These are phyloP conservation scores for Lactifluus volemus DNA, from an alignment of 768 basidiomycete genomes.

Conservation along the genomic window DNA sequence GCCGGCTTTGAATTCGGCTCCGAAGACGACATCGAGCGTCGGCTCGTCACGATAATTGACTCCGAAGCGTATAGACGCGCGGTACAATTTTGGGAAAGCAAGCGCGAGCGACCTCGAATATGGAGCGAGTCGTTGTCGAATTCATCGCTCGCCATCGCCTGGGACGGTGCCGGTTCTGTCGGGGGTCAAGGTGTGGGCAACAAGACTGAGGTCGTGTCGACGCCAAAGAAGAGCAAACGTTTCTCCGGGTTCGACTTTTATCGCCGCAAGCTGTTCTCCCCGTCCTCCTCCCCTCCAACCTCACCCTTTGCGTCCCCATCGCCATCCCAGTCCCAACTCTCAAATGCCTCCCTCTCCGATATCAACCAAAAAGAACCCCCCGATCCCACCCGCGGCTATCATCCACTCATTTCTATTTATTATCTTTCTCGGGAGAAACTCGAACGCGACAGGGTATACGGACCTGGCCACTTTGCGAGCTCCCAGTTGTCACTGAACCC, in stretches of 20 bases:
- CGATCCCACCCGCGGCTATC: conserved; percentile 90
- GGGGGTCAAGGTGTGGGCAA: conserved; percentile 26
- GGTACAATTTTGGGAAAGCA: conserved; percentile 72
- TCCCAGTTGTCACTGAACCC: conserved; percentile 57
- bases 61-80: conserved; percentile 70
- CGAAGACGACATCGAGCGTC: conserved; percentile 75
- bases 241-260: conserved; percentile 96
- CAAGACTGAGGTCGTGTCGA: conserved; percentile 14
- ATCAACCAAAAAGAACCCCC: conserved; percentile 35
- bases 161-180: conserved; percentile 34
- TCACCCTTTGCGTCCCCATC: conserved; percentile 56
- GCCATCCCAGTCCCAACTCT: conserved; percentile 47
- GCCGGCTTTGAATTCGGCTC: conserved; percentile 94
- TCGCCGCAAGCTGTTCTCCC: conserved; percentile 75
- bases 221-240: conserved; percentile 60
- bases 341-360: conserved; percentile 39
- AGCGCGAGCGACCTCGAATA: conserved; percentile 33
- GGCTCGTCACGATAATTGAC: conserved; percentile 61
- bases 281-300: conserved; percentile 36
- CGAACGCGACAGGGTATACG: conserved; percentile 90
- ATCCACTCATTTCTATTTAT: conserved; percentile 94
- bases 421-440: conserved; percentile 93
- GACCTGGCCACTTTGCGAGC: conserved; percentile 86
- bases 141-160: conserved; percentile 62
- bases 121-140: conserved; percentile 57